A percentile compares a stretch with the other conserved stretches of the same genome.
These are phyloP conservation scores for Plasmodium relictum DNA, from an alignment of 169 alveolate species.

Conservation along the genomic window DNA sequence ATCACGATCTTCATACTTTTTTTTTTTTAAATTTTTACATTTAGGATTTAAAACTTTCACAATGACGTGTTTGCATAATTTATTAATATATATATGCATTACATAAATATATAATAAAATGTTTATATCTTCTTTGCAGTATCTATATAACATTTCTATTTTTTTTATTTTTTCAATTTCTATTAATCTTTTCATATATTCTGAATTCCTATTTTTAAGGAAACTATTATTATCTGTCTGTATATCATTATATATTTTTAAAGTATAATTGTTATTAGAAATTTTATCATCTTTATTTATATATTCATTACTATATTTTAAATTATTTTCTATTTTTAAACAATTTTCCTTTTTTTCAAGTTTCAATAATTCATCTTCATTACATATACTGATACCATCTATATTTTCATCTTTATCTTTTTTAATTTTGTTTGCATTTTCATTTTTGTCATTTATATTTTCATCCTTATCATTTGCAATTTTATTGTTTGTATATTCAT, in stretches of 20 bases:
- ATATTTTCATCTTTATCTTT: slow-evolving; percentile 6
- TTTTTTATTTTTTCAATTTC: slow-evolving; percentile 58
- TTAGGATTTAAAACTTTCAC: slow-evolving; percentile 46
- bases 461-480: slow-evolving; percentile 13
- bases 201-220: background rate
- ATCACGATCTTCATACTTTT: slow-evolving; percentile 37
- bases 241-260: background rate
- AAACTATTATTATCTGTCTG: background rate
- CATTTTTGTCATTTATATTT: background rate
- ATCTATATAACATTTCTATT: slow-evolving; percentile 34
- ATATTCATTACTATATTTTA: background rate
- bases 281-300: background rate
- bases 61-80: slow-evolving; percentile 55
- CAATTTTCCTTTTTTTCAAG: background rate
- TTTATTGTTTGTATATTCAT: background rate
- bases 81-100: slow-evolving; percentile 49
- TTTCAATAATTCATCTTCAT: background rate
- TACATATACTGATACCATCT: background rate
- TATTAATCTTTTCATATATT: slow-evolving; percentile 9
- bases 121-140: slow-evolving; percentile 42
- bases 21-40: slow-evolving; percentile 35
- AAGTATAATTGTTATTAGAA: background rate
- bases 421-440: background rate
- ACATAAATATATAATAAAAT: slow-evolving; percentile 48
- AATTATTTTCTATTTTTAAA: background rate